Conservation (phyloP, 169 alveolate species). For the Pseudocohnilembus persalinus region DNA sequence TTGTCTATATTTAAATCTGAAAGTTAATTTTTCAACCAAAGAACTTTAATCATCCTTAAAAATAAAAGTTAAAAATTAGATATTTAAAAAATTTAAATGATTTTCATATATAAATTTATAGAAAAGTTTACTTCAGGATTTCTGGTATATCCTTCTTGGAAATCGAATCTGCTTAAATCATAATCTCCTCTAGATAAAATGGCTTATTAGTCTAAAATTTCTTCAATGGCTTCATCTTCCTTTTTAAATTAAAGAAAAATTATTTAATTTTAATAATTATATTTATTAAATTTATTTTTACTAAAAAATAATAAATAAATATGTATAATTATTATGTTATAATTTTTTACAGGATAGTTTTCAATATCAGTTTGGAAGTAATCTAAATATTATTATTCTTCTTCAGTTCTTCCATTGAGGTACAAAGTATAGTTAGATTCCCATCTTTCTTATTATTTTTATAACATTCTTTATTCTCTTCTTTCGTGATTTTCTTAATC, state of each 20-base stretch:
- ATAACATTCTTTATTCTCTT: constrained; percentile 80
- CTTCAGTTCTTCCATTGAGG: constrained; percentile 71
- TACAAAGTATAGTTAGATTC: constrained; percentile 58
- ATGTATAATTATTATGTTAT: neutral
- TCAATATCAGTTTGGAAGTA: constrained; percentile 75
- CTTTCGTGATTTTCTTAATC: constrained; percentile 77
- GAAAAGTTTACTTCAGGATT: constrained; percentile 26
- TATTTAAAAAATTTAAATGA: no score
- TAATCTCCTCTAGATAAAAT: constrained; percentile 52
- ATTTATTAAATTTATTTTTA: no score
- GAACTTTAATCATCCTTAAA: constrained; percentile 31
- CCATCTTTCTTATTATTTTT: constrained; percentile 70
- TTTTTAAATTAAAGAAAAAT: no score
- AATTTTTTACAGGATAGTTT: constrained; percentile 29
- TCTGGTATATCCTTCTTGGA: constrained; percentile 56
- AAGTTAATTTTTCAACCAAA: constrained; percentile 57
- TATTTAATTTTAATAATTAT: no score
- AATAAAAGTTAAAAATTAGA: no score
- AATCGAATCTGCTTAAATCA: constrained; percentile 49
- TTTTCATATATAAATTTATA: neutral
- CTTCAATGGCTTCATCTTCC: constrained; percentile 60
- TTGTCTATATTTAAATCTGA: constrained; percentile 67
- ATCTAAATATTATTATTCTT: constrained; percentile 70
- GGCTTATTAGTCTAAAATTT: constrained; percentile 46
- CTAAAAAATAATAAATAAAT: no score